Evolutionary conservation across 1,284 basidiomycete genomes (phyloP), one percentile per base, ranked within the genome.

Genomic region (Termitomyces sp.): DNA sequence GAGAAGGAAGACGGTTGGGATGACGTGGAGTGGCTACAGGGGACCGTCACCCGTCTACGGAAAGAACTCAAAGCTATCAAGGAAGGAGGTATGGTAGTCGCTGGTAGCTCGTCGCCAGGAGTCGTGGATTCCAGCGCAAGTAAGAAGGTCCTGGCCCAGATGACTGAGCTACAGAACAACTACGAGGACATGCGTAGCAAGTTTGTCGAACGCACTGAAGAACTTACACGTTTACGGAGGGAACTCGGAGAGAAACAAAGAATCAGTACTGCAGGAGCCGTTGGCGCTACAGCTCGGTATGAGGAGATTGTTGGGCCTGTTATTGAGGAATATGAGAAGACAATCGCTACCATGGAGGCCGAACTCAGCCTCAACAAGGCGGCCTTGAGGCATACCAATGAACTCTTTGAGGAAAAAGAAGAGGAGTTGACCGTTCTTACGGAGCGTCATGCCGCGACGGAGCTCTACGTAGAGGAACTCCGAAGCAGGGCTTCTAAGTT

Each of bases 1-100:
- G 92, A 96, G 72, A 88, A 88, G 64, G 97, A 99, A 72, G 92
- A 94, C 50, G 97, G 96, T 3, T 99, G 96, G 96, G 95, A 98
- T 61, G 96, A 99, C 69, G 77, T 99, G 3, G 95, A 98, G 66
- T 95, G 97, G 84, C 75, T 99, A 45, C 97, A 98, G 72, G 83
- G 82, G 51, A 91, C 87, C 53, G 83, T 97, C 36, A 77, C 81
- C 34, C 87, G 92, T 58, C 75, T 99, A 46, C 83, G 97, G 46
- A 93, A 88, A 69, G 94, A 98, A 51, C 68, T 98, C 56, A 92
- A 90, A 64, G 63, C 66, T 10, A 69, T 94, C 62, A 91, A 92
- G 68, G 84, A 89, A 34, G 83, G 86, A 26, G 80, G 81, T 15
- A 66, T 68, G 2, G 55, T 72, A 1, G 54, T 65, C 2, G 62